Conservation (phyloP, 106 monocot genomes). For the Alisma plantagoaquatica region DNA sequence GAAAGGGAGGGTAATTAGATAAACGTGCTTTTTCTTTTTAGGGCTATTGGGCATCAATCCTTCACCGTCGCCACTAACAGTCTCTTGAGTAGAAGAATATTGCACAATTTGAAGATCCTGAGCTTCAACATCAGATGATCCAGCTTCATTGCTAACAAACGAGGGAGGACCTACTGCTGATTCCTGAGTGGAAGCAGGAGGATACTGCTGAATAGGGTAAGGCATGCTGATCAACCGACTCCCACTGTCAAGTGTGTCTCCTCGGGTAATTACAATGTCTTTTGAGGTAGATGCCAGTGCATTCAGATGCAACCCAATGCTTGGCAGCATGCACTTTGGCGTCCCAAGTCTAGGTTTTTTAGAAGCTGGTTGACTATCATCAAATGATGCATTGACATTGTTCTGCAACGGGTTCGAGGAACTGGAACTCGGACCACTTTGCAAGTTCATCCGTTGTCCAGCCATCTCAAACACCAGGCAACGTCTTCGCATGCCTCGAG, state of each 20-base stretch:
- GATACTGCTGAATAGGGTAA: slow-evolving; percentile 14
- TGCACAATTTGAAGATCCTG: slow-evolving; percentile 21
- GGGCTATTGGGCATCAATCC: slow-evolving; percentile 38
- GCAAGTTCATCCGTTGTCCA: slow-evolving; percentile 13
- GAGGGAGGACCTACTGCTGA: slow-evolving; percentile 12
- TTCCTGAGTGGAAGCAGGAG: slow-evolving; percentile 20
- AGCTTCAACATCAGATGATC: too few relatives aligned
- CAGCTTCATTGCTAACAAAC: slow-evolving; percentile 17
- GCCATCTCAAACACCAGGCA: slow-evolving; percentile 69
- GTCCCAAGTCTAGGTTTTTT: slow-evolving; percentile 22
- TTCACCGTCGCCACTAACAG: slow-evolving; percentile 16
- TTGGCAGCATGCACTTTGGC: slow-evolving; percentile 31
- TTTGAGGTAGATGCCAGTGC: slow-evolving; percentile 53
- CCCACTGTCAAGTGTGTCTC: slow-evolving; percentile 24
- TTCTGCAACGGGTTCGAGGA: slow-evolving; percentile 18
- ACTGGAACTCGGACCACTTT: slow-evolving; percentile 8
- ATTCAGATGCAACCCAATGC: slow-evolving; percentile 91
- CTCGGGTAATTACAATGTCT: slow-evolving; percentile 26
- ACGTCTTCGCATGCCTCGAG: slow-evolving; percentile 66
- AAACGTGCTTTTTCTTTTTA: slow-evolving; percentile 50
- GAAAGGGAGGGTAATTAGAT: background rate
- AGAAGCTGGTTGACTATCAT: slow-evolving; percentile 7
- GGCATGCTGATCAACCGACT: slow-evolving; percentile 26
- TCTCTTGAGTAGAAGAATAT: slow-evolving; percentile 17
- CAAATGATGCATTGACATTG: slow-evolving; percentile 23